phyloP scores from a whole-genome alignment of 1,284 basidiomycete species.

The Psilocybe mexicana region DNA sequence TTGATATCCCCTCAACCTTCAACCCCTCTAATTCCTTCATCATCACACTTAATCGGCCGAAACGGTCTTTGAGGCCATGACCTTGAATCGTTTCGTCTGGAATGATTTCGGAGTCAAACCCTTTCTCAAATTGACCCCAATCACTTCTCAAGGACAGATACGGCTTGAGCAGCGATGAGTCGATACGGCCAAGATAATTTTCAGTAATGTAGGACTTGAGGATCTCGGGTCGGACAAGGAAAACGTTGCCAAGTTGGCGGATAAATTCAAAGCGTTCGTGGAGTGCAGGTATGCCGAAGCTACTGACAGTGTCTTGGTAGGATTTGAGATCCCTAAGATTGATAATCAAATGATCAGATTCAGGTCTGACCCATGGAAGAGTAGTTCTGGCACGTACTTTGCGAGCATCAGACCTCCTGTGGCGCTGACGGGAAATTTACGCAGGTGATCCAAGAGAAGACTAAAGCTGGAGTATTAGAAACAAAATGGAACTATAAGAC shows the following conservation, averaged over 20 bases:
- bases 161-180: slow-evolving; percentile 83
- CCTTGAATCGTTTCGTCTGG: slow-evolving; percentile 41
- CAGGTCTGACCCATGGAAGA: neutral
- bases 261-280: slow-evolving; percentile 98
- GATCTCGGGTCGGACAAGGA: slow-evolving; percentile 92
- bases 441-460: slow-evolving; percentile 90
- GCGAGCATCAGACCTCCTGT: slow-evolving; percentile 98
- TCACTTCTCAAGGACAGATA: slow-evolving; percentile 92
- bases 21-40: slow-evolving; percentile 81
- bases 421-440: slow-evolving; percentile 95
- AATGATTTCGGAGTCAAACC: slow-evolving; percentile 56
- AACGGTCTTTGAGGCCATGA: slow-evolving; percentile 65
- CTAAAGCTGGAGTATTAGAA: slow-evolving; percentile 41
- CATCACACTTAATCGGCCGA: slow-evolving; percentile 75
- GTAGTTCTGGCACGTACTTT: slow-evolving; percentile 63
- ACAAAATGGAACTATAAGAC: neutral
- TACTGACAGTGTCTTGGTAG: slow-evolving; percentile 90
- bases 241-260: slow-evolving; percentile 95
- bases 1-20: slow-evolving; percentile 59
- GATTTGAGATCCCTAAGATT: slow-evolving; percentile 85
- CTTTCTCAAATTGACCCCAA: slow-evolving; percentile 79
- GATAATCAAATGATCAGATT: neutral
- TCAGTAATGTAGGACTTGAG: slow-evolving; percentile 93
- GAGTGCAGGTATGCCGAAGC: slow-evolving; percentile 81
- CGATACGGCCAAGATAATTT: slow-evolving; percentile 89